Percentiles rank a stretch among this genome's conserved stretches.
These are phyloP conservation scores for Kluyveromyces starmeri DNA, from an alignment of 805 yeast species.

Conservation along the genomic window DNA sequence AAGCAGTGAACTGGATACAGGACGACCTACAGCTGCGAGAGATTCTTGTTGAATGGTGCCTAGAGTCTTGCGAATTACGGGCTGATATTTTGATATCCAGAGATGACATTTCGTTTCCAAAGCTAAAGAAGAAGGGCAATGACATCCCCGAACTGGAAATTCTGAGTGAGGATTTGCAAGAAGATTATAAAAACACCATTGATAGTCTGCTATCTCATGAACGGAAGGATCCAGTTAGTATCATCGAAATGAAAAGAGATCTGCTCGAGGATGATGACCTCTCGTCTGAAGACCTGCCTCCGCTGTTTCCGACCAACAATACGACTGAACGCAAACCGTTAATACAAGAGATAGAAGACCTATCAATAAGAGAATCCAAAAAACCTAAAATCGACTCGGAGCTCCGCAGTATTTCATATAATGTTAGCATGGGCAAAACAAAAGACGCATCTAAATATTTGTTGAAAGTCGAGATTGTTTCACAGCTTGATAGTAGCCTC, in stretches of 20 bases:
- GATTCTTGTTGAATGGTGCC: conserved; percentile 73
- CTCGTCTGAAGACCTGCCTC: conserved; percentile 18
- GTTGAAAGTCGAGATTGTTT: conserved; percentile 30
- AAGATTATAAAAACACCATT: conserved; percentile 31
- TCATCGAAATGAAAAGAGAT: conserved; percentile 35
- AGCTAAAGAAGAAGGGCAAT: conserved; percentile 61
- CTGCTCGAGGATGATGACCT: conserved; percentile 18
- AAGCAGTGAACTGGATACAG: conserved; percentile 54
- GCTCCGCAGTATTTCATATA: conserved; percentile 12
- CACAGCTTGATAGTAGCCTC: conserved; percentile 26
- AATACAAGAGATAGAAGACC: conserved; percentile 45
- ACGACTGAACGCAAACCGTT: conserved; percentile 30
- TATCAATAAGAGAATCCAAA: conserved; percentile 8
- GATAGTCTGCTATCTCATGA: conserved; percentile 23
- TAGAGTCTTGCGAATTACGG: conserved; percentile 65
- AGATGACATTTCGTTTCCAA: conserved; percentile 53
- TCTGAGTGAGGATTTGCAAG: conserved; percentile 36
- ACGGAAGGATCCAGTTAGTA: conserved; percentile 35
- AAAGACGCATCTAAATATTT: conserved; percentile 25
- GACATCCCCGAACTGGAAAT: conserved; percentile 37
- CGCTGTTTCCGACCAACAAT: conserved; percentile 19
- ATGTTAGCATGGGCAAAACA: conserved; percentile 24
- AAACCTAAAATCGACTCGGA: conserved; percentile 6
- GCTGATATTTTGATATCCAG: conserved; percentile 47
- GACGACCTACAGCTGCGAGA: conserved; percentile 49